These are phyloP conservation scores for Kwoniella mangroviensis DNA, from an alignment of 768 basidiomycete genomes.

Conservation along the genomic window DNA sequence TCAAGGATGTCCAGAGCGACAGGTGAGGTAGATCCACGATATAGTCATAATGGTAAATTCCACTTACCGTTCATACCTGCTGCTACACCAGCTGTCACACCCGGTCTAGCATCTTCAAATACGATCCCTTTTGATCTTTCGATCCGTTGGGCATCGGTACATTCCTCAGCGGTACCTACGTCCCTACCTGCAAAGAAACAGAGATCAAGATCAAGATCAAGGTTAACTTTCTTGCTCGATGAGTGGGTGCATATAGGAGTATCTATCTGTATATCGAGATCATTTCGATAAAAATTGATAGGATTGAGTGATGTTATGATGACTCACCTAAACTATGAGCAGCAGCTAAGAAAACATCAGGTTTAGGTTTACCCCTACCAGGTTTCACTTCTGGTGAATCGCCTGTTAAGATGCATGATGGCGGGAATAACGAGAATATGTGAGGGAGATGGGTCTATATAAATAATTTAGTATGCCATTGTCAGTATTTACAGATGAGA, in stretches of 20 bases:
- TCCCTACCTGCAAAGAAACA: constrained; percentile 37
- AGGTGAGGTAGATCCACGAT: not conserved
- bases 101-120: constrained; percentile 56
- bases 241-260: not conserved
- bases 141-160: constrained; percentile 39
- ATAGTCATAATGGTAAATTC: not conserved
- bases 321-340: constrained; percentile 51
- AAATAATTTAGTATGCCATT: too few relatives aligned
- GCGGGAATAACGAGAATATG: constrained; percentile 52
- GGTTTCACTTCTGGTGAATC: constrained; percentile 51
- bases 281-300: not conserved
- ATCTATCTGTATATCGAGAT: not conserved
- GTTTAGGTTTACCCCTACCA: constrained; percentile 55
- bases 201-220: too few relatives aligned
- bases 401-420: constrained; percentile 49
- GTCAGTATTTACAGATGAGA: too few relatives aligned
- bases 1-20: not conserved
- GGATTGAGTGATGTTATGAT: not conserved
- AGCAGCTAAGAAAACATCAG: constrained; percentile 57
- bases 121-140: constrained; percentile 50
- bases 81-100: constrained; percentile 53
- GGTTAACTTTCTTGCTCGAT: too few relatives aligned
- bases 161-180: constrained; percentile 48
- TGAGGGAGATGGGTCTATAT: constrained; percentile 52
- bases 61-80: constrained; percentile 56